These are phyloP conservation scores for Leptosphaerulina australis DNA, from an alignment of 2,329 filamentous ascomycete species.

Conservation along the genomic window DNA sequence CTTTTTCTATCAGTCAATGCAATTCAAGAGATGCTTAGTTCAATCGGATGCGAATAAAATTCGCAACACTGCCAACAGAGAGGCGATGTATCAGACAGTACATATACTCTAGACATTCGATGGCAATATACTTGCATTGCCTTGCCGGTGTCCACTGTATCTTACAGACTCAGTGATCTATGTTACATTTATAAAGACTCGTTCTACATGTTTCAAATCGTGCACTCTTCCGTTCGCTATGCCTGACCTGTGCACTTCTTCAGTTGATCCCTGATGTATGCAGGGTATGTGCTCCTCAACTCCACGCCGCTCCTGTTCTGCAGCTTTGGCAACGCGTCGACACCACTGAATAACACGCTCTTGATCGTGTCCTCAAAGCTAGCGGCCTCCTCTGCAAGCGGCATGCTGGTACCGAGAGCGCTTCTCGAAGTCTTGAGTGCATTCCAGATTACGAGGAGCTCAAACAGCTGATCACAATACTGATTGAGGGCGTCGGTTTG, in stretches of 20 bases:
- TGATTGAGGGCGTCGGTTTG: slow-evolving; percentile 8
- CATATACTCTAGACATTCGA: neutral
- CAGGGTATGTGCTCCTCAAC: neutral
- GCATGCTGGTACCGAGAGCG: slow-evolving; percentile 48
- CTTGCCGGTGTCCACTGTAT: neutral
- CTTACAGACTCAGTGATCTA: neutral
- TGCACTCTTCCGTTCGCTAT: slow-evolving; percentile 1
- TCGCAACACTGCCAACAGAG: neutral
- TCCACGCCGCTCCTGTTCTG: neutral
- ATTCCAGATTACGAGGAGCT: slow-evolving; percentile 50
- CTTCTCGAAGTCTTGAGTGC: slow-evolving; percentile 52
- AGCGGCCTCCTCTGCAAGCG: slow-evolving; percentile 31
- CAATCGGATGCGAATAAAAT: too few relatives aligned
- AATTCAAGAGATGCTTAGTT: too few relatives aligned
- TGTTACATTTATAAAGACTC: slow-evolving; percentile 9
- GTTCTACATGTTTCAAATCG: slow-evolving; percentile 1
- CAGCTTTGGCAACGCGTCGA: slow-evolving; percentile 14
- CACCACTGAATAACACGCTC: slow-evolving; percentile 13
- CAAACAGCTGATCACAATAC: slow-evolving; percentile 33
- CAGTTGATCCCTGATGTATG: slow-evolving; percentile 3
- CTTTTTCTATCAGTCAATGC: too few relatives aligned
- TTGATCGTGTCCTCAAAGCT: slow-evolving; percentile 20
- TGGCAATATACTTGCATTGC: neutral
- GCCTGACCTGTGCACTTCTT: neutral
- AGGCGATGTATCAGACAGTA: neutral